Conservation (phyloP, 495 filamentous ascomycete genomes). For the Podospora comata region DNA sequence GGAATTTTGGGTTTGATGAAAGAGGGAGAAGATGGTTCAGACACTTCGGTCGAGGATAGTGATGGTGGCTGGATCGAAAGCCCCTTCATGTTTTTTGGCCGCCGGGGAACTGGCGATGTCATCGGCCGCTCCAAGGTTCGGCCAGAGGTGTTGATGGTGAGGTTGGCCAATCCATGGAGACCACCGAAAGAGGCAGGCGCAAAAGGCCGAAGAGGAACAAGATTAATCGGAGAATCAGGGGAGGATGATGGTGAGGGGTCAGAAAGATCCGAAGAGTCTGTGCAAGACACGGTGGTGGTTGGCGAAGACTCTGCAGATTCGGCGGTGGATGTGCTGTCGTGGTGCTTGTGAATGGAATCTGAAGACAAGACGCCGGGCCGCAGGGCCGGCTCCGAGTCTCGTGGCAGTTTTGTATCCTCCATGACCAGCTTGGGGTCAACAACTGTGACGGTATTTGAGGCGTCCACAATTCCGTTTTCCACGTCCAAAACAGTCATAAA, state of each 20-base stretch:
- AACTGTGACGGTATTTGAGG: constrained; percentile 42
- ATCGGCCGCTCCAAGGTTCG: constrained; percentile 45
- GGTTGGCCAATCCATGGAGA: constrained; percentile 43
- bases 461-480: constrained; percentile 45
- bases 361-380: constrained; percentile 35
- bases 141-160: constrained; percentile 39
- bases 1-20: constrained; percentile 74
- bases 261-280: constrained; percentile 82
- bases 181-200: constrained; percentile 45
- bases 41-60: constrained; percentile 46
- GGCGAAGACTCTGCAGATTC: constrained; percentile 92
- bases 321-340: constrained; percentile 72
- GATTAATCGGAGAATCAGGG: constrained; percentile 75
- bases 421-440: constrained; percentile 44
- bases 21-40: constrained; percentile 75
- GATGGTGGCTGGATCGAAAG: constrained; percentile 79
- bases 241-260: constrained; percentile 90
- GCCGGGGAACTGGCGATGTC: constrained; percentile 69
- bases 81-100: constrained; percentile 88
- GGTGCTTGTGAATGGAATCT: constrained; percentile 52
- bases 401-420: constrained; percentile 33
- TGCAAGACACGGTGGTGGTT: constrained; percentile 90
- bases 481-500: constrained; percentile 69
- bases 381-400: constrained; percentile 33
- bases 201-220: constrained; percentile 57